These are phyloP conservation scores for Syncephalis fuscata DNA, from an alignment of 371 early-diverging fungal genomes.

Conservation along the genomic window DNA sequence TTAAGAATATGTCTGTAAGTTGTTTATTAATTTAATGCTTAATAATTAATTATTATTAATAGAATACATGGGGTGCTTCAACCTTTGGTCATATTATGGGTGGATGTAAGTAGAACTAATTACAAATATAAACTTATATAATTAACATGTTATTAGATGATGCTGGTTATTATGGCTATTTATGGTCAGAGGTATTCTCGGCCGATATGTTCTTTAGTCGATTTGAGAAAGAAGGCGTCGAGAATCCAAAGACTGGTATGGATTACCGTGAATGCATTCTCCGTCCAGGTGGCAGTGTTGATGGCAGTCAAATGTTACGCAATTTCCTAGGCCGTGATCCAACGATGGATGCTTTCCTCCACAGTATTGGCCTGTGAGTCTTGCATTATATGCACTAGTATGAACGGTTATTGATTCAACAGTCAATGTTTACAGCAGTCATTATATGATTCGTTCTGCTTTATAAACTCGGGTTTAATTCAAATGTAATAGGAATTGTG, in stretches of 20 bases:
- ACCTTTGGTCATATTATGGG: constrained; percentile 63
- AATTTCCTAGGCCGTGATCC: constrained; percentile 75
- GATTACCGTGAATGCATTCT: constrained; percentile 48
- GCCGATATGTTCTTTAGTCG: constrained; percentile 67
- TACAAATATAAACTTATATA: too few relatives aligned
- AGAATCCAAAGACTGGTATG: constrained; percentile 20
- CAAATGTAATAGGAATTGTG: too few relatives aligned
- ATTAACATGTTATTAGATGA: constrained; percentile 18
- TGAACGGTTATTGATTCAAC: too few relatives aligned
- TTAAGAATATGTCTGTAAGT: too few relatives aligned
- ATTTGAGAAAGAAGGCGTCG: constrained; percentile 5
- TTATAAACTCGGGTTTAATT: too few relatives aligned
- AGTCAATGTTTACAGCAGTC: too few relatives aligned
- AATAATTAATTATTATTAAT: too few relatives aligned
- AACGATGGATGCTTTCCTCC: constrained; percentile 46
- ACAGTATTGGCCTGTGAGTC: constrained; percentile 1
- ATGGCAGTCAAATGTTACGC: constrained; percentile 51
- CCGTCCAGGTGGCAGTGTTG: constrained; percentile 39
- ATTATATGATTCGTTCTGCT: too few relatives aligned
- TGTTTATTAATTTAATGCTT: constrained; percentile 7
- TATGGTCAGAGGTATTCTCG: constrained; percentile 72
- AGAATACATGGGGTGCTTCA: constrained; percentile 13
- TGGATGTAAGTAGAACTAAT: constrained; percentile 28
- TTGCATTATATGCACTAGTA: too few relatives aligned
- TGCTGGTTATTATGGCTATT: constrained; percentile 52